These are phyloP conservation scores for Lentinula boryana DNA, from an alignment of 768 basidiomycete species.

Conservation along the genomic window DNA sequence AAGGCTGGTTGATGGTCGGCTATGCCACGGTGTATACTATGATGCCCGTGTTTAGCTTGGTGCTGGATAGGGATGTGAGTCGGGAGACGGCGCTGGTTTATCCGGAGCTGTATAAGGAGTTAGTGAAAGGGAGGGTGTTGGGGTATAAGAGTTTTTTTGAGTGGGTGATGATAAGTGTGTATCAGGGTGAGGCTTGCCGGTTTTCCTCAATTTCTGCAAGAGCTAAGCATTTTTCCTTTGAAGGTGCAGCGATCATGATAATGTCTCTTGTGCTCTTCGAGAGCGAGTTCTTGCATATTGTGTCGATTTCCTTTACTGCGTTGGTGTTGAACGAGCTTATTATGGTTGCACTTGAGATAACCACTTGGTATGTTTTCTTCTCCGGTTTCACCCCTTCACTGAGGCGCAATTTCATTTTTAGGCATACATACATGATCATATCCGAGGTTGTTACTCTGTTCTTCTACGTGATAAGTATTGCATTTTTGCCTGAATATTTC, in stretches of 20 bases:
- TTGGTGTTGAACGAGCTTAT: slow-evolving; percentile 95
- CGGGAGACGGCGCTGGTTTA: slow-evolving; percentile 93
- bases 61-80: slow-evolving; percentile 92
- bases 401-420: slow-evolving; percentile 19
- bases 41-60: slow-evolving; percentile 97
- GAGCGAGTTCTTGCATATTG: slow-evolving; percentile 95
- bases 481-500: slow-evolving; percentile 94
- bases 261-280: slow-evolving; percentile 95
- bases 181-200: slow-evolving; percentile 64
- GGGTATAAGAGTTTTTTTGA: slow-evolving; percentile 98
- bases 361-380: slow-evolving; percentile 67
- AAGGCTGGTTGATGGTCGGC: slow-evolving; percentile 96
- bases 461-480: slow-evolving; percentile 87
- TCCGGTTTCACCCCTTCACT: not conserved
- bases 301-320: slow-evolving; percentile 96
- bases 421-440: slow-evolving; percentile 94
- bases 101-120: slow-evolving; percentile 95
- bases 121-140: slow-evolving; percentile 94
- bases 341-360: slow-evolving; percentile 98
- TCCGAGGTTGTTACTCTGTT: slow-evolving; percentile 85
- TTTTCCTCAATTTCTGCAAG: not conserved
- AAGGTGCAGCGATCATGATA: slow-evolving; percentile 98
- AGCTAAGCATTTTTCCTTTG: not conserved
- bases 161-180: slow-evolving; percentile 96
- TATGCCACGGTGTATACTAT: slow-evolving; percentile 97